phyloP scores from a whole-genome alignment of 768 basidiomycete genomes.

The Collybia sordida region DNA sequence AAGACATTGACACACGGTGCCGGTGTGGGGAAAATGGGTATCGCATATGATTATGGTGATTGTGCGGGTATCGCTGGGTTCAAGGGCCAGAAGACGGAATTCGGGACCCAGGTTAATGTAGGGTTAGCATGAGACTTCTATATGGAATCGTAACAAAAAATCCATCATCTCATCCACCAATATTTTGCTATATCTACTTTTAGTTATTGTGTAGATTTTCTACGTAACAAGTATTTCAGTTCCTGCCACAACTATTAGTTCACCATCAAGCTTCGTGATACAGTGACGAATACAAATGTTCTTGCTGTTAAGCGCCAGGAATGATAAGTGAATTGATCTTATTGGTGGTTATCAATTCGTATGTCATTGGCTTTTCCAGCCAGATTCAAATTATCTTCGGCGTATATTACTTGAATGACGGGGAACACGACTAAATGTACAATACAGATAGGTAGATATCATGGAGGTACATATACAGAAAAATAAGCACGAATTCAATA shows the following conservation, averaged over 20 bases:
- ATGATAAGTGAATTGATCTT: too few relatives aligned
- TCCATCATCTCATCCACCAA: too few relatives aligned
- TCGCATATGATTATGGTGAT: constrained; percentile 1
- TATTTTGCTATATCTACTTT: too few relatives aligned
- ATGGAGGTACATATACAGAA: not conserved
- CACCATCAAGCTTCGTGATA: too few relatives aligned
- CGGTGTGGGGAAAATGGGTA: not conserved
- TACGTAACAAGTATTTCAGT: too few relatives aligned
- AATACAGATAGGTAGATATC: not conserved
- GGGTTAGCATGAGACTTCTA: constrained; percentile 3
- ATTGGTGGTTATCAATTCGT: too few relatives aligned
- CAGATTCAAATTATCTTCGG: too few relatives aligned
- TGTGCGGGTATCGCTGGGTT: not conserved
- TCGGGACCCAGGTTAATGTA: not conserved
- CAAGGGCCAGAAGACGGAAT: not conserved
- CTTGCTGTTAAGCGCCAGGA: too few relatives aligned
- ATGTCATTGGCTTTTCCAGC: too few relatives aligned
- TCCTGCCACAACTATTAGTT: too few relatives aligned
- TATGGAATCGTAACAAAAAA: not conserved
- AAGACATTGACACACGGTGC: not conserved
- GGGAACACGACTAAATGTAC: not conserved
- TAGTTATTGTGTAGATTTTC: not conserved
- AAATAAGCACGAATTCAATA: not conserved
- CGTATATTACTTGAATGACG: too few relatives aligned
- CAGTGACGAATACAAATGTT: too few relatives aligned